These are phyloP conservation scores for Cystofilobasidium ferigula DNA, from an alignment of 768 basidiomycete genomes.

Conservation along the genomic window DNA sequence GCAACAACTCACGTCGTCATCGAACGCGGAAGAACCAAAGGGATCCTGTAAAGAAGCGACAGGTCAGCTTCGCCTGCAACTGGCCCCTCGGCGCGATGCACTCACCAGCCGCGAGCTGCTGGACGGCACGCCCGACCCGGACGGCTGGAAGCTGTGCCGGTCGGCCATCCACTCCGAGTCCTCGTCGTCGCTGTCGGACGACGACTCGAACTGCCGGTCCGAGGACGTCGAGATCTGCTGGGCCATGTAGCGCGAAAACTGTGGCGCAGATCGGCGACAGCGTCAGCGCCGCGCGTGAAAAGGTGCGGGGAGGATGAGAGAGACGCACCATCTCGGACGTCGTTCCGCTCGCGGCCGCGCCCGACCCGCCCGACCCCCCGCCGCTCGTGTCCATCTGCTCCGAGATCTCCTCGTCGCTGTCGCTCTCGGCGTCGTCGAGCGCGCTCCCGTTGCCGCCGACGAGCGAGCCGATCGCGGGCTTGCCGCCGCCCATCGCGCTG, in stretches of 20 bases:
- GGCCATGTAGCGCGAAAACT: slow-evolving; percentile 71
- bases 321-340: slow-evolving; percentile 43
- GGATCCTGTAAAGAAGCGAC: neutral
- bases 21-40: neutral
- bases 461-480: slow-evolving; percentile 6
- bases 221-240: slow-evolving; percentile 27
- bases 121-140: neutral
- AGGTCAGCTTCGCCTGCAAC: slow-evolving; percentile 21
- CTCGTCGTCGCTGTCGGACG: slow-evolving; percentile 31
- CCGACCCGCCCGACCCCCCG: slow-evolving; percentile 8
- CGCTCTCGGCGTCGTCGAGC: slow-evolving; percentile 29
- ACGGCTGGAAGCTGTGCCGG: slow-evolving; percentile 16
- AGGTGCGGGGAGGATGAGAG: neutral
- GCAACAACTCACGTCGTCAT: slow-evolving; percentile 30
- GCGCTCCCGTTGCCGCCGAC: slow-evolving; percentile 25
- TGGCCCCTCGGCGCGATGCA: neutral
- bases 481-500: slow-evolving; percentile 61
- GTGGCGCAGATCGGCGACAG: neutral
- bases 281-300: neutral
- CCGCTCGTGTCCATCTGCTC: slow-evolving; percentile 20
- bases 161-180: slow-evolving; percentile 27
- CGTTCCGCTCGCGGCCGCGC: slow-evolving; percentile 37
- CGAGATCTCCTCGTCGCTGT: slow-evolving; percentile 27
- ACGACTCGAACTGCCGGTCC: slow-evolving; percentile 27
- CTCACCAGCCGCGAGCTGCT: neutral